Percentiles rank a stretch among this genome's conserved stretches.
These are phyloP conservation scores for Neonectria faginata DNA, from an alignment of 2,329 filamentous ascomycete species.

Conservation along the genomic window DNA sequence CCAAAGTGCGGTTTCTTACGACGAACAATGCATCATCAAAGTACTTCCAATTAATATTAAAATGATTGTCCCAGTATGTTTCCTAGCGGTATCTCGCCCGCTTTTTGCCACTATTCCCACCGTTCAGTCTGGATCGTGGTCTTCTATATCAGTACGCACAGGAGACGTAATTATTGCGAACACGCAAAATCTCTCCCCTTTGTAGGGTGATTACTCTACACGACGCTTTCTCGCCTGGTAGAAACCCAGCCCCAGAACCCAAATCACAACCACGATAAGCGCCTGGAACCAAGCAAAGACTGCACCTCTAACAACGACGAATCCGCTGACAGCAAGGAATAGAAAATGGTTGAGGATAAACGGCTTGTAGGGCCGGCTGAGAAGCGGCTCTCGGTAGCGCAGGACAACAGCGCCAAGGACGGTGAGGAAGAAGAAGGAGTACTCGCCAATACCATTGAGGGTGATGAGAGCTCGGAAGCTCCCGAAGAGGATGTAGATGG, in stretches of 20 bases:
- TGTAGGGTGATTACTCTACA: not conserved
- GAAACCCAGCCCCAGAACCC: slow-evolving; percentile 60
- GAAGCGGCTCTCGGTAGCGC: slow-evolving; percentile 65
- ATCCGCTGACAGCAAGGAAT: slow-evolving; percentile 69
- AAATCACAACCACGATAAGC: slow-evolving; percentile 62
- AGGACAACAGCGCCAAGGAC: slow-evolving; percentile 69
- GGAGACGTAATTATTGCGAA: too few species aligned
- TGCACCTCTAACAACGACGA: slow-evolving; percentile 69
- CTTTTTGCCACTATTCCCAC: too few species aligned
- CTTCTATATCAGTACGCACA: too few species aligned
- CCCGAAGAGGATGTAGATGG: slow-evolving; percentile 70
- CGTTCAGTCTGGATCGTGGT: too few species aligned
- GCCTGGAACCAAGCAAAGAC: slow-evolving; percentile 69
- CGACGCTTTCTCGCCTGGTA: slow-evolving; percentile 47
- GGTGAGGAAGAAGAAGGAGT: slow-evolving; percentile 73
- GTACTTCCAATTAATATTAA: too few species aligned
- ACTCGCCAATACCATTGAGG: slow-evolving; percentile 70
- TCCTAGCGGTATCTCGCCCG: too few species aligned
- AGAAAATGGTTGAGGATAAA: slow-evolving; percentile 61
- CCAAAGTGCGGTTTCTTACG: too few species aligned
- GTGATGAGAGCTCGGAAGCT: slow-evolving; percentile 71
- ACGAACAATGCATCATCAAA: too few species aligned
- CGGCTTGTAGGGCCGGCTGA: slow-evolving; percentile 68
- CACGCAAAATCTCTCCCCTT: not conserved
- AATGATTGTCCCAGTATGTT: too few species aligned